A percentile compares a stretch with the other conserved stretches of the same genome.
Conservation (phyloP, 768 basidiomycete genomes). For the Podaxis carcinomalis region DNA sequence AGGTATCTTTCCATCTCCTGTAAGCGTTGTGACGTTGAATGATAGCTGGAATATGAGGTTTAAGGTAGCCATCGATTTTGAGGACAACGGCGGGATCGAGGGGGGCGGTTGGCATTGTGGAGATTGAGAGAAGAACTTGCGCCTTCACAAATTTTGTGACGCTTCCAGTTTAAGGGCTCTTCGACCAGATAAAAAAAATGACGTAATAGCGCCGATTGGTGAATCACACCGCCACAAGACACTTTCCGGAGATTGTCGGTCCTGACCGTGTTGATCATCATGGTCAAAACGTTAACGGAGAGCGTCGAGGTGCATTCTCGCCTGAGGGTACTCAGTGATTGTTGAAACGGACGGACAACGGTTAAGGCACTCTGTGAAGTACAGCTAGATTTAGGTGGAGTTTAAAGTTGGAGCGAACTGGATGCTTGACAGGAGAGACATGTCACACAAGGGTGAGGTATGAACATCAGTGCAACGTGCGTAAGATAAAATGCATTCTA, state of each 20-base stretch:
- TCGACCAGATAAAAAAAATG: constrained; percentile 2
- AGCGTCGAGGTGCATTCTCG: too few relatives aligned
- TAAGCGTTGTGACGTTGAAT: constrained; percentile 63
- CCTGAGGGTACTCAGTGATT: too few relatives aligned
- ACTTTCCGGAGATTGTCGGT: background rate
- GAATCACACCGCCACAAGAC: background rate
- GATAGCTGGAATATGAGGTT: constrained; percentile 67
- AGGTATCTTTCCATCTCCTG: constrained; percentile 71
- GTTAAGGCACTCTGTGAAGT: too few relatives aligned
- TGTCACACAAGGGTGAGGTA: background rate
- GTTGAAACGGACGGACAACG: too few relatives aligned
- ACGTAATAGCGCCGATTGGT: constrained; percentile 1
- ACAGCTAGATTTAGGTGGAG: too few relatives aligned
- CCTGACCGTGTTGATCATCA: background rate
- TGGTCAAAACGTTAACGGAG: too few relatives aligned
- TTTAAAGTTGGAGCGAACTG: too few relatives aligned
- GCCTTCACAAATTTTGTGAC: background rate
- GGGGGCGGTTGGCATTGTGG: constrained; percentile 36
- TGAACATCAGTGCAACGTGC: background rate
- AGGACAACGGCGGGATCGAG: constrained; percentile 57
- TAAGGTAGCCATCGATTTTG: constrained; percentile 68
- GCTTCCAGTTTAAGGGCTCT: background rate
- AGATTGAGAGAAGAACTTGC: constrained; percentile 4
- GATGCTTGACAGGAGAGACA: background rate
- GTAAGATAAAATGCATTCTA: background rate